phyloP scores from a whole-genome alignment of 2,329 filamentous ascomycete genomes.

The Ophiostoma ulmi region DNA sequence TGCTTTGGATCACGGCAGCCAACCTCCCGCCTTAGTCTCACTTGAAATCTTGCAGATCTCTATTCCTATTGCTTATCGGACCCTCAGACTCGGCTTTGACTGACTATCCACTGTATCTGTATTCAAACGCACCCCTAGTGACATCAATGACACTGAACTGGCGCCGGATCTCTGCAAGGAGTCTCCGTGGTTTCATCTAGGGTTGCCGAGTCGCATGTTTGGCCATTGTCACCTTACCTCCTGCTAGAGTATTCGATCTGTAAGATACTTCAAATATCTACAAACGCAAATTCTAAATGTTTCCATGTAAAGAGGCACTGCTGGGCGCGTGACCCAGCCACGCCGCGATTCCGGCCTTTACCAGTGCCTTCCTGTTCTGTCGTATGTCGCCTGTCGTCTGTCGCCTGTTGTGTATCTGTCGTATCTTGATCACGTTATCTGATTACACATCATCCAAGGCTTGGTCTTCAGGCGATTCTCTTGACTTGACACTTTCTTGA shows the following conservation, averaged over 20 bases:
- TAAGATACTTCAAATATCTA: too few species aligned
- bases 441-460: background rate
- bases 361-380: background rate
- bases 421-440: background rate
- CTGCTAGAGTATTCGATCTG: too few species aligned
- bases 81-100: too few species aligned
- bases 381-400: background rate
- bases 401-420: background rate
- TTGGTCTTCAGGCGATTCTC: background rate
- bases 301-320: background rate
- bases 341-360: background rate
- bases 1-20: background rate
- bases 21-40: background rate
- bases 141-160: background rate
- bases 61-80: background rate
- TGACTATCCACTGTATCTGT: background rate
- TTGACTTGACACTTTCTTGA: background rate
- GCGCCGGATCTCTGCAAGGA: conserved; percentile 7
- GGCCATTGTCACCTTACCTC: background rate
- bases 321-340: background rate
- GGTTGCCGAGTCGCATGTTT: conserved; percentile 5
- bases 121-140: background rate
- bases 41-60: background rate
- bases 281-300: background rate
- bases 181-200: conserved; percentile 6